Base-by-base conservation (phyloP, 176 grass and related monocot genomes). In the Phyllostachys edulis region DNA sequence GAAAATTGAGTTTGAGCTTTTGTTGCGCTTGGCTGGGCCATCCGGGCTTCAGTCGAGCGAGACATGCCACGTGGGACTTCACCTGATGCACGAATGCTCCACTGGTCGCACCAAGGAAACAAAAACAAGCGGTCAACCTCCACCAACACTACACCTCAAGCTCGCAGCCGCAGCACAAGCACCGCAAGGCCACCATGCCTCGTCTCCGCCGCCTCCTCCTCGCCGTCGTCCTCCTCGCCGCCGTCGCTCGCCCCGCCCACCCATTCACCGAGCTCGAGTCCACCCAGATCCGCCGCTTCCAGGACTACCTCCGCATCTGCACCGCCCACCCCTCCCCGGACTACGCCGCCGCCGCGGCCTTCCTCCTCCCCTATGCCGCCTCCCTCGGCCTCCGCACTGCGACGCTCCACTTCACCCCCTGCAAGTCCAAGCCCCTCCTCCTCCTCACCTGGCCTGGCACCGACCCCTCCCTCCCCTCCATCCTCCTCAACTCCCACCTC, bases 401-500 rank as follows among this genome's bases (percentile, higher is more conserved):
- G 44, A 88, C 85, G 68, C 85, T 95, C 49, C 69, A 95, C 52
- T 95, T 90, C 84, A 83, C 49, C 73, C 77, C 72, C 2, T 85
- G 89, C 65, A 71, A 64, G 54, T 94, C 84, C 32, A 90, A 99
- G 83, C 91, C 96, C 4, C 83, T 99, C 44, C 76, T 98, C 51
- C 92, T 98, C 44, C 84, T 98, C 63, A 88, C 96, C 27, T 95
- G 91, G 95, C 89, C 63, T 2, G 95, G 92, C 32, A 74, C 92
- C 23, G 85, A 94, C 21, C 85, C 92, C 0, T 90, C 89, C 12
- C 95, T 95, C 55, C 76, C 95, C 49, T 96, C 93, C 74, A 63
- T 98, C 77, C 91, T 98, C 80, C 85, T 96, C 85, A 94, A 98
- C 78, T 95, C 96, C 73, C 96, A 98, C 84, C 67, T 95, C 41